A percentile compares a stretch with the other conserved stretches of the same genome.
phyloP scores from a whole-genome alignment of 2,329 filamentous ascomycete genomes.

The Fusarium compactum region DNA sequence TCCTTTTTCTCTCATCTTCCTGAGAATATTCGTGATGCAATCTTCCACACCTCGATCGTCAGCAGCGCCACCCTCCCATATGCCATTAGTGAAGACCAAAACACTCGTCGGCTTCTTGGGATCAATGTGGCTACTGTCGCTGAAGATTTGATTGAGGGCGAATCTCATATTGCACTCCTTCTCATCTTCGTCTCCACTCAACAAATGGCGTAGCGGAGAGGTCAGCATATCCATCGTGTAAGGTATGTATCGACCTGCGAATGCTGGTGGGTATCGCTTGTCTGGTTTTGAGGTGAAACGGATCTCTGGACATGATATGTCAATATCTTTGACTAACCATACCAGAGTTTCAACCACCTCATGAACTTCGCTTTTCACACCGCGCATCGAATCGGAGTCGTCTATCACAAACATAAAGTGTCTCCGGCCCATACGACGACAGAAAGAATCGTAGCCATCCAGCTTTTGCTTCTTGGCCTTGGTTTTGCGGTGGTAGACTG shows the following conservation, averaged over 20 bases:
- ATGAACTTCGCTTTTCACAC: background rate
- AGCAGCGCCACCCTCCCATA: background rate
- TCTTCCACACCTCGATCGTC: background rate
- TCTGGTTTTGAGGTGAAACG: constrained; percentile 21
- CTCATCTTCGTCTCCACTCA: background rate
- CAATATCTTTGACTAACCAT: constrained; percentile 20
- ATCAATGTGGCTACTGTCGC: background rate
- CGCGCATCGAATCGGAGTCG: constrained; percentile 24
- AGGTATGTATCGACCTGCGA: background rate
- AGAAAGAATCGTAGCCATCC: constrained; percentile 6
- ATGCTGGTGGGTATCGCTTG: background rate
- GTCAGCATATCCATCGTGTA: background rate
- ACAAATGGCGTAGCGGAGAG: background rate
- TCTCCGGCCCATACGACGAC: background rate
- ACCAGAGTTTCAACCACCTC: background rate
- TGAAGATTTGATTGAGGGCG: constrained; percentile 1
- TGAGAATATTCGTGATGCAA: constrained; percentile 7
- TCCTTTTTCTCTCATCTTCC: background rate
- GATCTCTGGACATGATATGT: constrained; percentile 2
- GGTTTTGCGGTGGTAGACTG: background rate
- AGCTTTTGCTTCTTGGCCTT: background rate
- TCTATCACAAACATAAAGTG: constrained; percentile 31
- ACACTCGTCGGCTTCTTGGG: constrained; percentile 10
- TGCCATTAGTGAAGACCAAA: constrained; percentile 21
- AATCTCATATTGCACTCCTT: constrained; percentile 23